These are phyloP conservation scores for Myriosclerotinia scirpicola DNA, from an alignment of 2,329 filamentous ascomycete genomes.

Conservation along the genomic window DNA sequence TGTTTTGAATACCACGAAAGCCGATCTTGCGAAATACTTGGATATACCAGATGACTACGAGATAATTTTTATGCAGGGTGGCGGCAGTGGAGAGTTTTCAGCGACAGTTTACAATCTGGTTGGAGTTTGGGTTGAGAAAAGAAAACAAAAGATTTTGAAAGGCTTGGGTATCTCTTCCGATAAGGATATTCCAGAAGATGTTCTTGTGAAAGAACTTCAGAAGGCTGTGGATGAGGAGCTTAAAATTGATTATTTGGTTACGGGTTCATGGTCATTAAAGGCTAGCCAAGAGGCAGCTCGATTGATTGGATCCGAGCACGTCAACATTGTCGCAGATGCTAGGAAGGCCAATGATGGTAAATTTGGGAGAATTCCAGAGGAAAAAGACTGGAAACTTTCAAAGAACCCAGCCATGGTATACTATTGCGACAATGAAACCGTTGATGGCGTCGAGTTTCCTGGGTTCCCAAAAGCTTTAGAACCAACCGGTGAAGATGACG, in stretches of 20 bases:
- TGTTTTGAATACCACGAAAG: conserved; percentile 78
- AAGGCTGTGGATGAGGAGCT: conserved; percentile 68
- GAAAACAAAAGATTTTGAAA: conserved; percentile 58
- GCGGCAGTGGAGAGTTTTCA: conserved; percentile 83
- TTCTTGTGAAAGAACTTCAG: conserved; percentile 57
- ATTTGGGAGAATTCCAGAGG: conserved; percentile 79
- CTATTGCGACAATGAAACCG: conserved; percentile 87
- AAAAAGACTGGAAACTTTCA: conserved; percentile 74
- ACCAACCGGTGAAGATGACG: conserved; percentile 57
- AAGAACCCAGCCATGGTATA: conserved; percentile 74
- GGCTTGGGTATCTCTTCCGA: conserved; percentile 50
- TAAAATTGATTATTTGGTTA: conserved; percentile 84
- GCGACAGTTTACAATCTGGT: conserved; percentile 83
- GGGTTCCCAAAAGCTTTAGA: conserved; percentile 65
- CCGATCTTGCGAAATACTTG: conserved; percentile 69
- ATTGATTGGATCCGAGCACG: conserved; percentile 72
- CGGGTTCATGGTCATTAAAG: conserved; percentile 88
- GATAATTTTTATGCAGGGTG: conserved; percentile 82
- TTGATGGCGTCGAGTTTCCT: conserved; percentile 90
- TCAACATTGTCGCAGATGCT: conserved; percentile 76
- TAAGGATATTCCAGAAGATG: conserved; percentile 53
- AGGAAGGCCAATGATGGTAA: conserved; percentile 70
- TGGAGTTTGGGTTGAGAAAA: conserved; percentile 74
- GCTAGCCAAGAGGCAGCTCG: conserved; percentile 79
- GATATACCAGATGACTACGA: conserved; percentile 87